These are phyloP conservation scores for Xylaria curta DNA, from an alignment of 495 filamentous ascomycete species.

Conservation along the genomic window DNA sequence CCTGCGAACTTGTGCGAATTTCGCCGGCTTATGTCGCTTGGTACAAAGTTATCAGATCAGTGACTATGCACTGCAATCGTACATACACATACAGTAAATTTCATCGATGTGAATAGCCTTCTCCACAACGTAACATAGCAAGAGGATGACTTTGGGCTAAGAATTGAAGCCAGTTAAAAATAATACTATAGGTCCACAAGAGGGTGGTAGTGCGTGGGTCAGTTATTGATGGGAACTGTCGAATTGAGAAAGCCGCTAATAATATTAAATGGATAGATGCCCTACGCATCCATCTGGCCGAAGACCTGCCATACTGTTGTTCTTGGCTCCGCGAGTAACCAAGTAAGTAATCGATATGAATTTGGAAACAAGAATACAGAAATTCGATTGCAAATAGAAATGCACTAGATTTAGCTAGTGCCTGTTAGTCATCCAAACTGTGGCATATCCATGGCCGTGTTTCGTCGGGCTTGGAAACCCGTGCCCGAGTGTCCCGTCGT, in stretches of 20 bases:
- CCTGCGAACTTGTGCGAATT: neutral
- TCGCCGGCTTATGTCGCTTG: neutral
- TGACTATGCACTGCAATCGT: neutral
- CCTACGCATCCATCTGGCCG: neutral
- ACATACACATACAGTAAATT: too few relatives aligned
- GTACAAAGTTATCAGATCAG: neutral
- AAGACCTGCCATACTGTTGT: neutral
- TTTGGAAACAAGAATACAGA: neutral
- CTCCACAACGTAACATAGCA: neutral
- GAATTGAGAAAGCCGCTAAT: neutral
- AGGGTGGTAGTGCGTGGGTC: neutral
- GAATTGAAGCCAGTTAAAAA: neutral
- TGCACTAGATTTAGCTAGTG: neutral
- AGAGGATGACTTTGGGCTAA: neutral
- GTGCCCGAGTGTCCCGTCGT: conserved; percentile 19
- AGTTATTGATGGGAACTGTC: neutral
- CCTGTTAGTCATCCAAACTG: neutral
- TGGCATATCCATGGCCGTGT: neutral
- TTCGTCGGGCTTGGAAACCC: conserved; percentile 13
- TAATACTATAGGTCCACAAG: neutral
- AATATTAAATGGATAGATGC: neutral
- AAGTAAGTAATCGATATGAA: conserved; percentile 12
- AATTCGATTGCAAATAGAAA: conserved; percentile 12
- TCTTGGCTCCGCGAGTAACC: conserved; percentile 1
- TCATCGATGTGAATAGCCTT: neutral